These are phyloP conservation scores for Claviceps sp. DNA, from an alignment of 2,329 filamentous ascomycete species.

Conservation along the genomic window DNA sequence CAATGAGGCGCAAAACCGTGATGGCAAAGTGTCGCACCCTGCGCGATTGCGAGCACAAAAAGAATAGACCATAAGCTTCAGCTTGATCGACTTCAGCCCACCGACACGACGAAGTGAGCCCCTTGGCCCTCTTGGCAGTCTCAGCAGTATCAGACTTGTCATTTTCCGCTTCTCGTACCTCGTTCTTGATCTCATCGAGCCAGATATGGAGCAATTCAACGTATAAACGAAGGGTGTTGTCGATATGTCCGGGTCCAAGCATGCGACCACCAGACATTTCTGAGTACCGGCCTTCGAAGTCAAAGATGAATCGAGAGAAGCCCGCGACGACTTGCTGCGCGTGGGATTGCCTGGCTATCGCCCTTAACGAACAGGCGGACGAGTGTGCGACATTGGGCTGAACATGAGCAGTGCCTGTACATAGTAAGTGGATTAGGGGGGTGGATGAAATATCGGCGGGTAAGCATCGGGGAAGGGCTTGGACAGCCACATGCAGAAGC, in stretches of 20 bases:
- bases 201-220: constrained; percentile 90
- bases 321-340: constrained; percentile 94
- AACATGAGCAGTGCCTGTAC: constrained; percentile 92
- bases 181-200: constrained; percentile 91
- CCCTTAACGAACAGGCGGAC: constrained; percentile 84
- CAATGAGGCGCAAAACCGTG: constrained; percentile 80
- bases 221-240: constrained; percentile 83
- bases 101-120: constrained; percentile 74
- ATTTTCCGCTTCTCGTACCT: constrained; percentile 58
- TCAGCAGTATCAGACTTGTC: constrained; percentile 49
- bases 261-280: constrained; percentile 98
- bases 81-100: constrained; percentile 93
- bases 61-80: constrained; percentile 92
- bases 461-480: constrained; percentile 86
- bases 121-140: constrained; percentile 57
- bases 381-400: constrained; percentile 85
- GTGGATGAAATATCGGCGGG: constrained; percentile 87
- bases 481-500: constrained; percentile 85
- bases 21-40: constrained; percentile 83
- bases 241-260: constrained; percentile 86
- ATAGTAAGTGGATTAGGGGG: constrained; percentile 83
- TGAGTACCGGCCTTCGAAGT: constrained; percentile 92
- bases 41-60: constrained; percentile 88
- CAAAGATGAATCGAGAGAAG: constrained; percentile 95
- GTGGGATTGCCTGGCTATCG: constrained; percentile 84